A percentile compares a stretch with the other conserved stretches of the same genome.
Conservation (phyloP, 2,329 filamentous ascomycete species). For the Calonectria fujianensis region DNA sequence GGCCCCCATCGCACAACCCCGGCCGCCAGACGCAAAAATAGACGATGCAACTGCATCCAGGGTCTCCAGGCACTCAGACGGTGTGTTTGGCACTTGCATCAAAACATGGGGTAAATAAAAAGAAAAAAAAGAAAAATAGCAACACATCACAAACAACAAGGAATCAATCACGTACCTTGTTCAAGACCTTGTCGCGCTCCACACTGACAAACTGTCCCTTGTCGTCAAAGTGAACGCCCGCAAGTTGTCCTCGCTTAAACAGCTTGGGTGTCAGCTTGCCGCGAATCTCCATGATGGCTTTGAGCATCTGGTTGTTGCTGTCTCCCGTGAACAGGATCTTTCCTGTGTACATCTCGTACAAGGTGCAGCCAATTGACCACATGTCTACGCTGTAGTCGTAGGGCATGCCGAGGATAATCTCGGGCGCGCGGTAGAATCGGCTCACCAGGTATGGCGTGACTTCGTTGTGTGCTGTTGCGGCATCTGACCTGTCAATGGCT, state of each 20-base stretch:
- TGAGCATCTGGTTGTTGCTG: constrained; percentile 99
- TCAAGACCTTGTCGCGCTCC: constrained; percentile 90
- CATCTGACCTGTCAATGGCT: constrained; percentile 92
- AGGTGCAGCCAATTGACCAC: constrained; percentile 98
- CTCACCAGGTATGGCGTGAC: constrained; percentile 97
- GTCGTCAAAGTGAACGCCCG: constrained; percentile 88
- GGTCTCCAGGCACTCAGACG: constrained; percentile 37
- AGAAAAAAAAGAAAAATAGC: constrained; percentile 34
- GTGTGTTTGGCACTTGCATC: constrained; percentile 45
- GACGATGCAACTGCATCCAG: constrained; percentile 41
- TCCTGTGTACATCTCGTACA: constrained; percentile 97
- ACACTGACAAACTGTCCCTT: constrained; percentile 88
- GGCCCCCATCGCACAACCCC: constrained; percentile 42
- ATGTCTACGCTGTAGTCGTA: constrained; percentile 97
- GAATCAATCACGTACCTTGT: constrained; percentile 74
- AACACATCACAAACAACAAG: constrained; percentile 17
- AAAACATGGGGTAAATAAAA: constrained; percentile 42
- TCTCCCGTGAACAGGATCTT: constrained; percentile 97
- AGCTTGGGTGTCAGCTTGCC: constrained; percentile 94
- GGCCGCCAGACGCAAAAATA: constrained; percentile 48
- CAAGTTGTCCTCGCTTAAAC: constrained; percentile 87
- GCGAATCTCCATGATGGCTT: constrained; percentile 95
- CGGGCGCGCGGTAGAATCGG: constrained; percentile 96
- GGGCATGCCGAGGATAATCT: constrained; percentile 97
- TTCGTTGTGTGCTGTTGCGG: constrained; percentile 82